phyloP scores from a whole-genome alignment of 2,329 filamentous ascomycete species.

The Neospermospora avenae region DNA sequence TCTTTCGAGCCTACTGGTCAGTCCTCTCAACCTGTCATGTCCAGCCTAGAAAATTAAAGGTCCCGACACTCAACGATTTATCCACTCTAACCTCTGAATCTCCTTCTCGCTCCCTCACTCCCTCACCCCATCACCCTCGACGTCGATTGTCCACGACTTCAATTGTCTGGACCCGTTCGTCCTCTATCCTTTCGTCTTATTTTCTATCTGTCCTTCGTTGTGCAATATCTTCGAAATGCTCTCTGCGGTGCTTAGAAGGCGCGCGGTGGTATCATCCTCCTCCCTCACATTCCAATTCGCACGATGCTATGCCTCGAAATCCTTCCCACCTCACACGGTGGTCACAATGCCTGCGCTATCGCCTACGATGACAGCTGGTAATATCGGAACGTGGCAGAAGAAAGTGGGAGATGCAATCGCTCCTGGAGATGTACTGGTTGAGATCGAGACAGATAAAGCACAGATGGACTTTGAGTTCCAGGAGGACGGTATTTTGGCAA shows the following conservation, averaged over 20 bases:
- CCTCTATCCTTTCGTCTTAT: conserved; percentile 18
- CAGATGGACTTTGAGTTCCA: conserved; percentile 99
- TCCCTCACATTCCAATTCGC: conserved; percentile 53
- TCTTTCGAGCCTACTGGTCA: not conserved
- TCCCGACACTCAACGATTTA: conserved; percentile 22
- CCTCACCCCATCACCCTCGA: conserved; percentile 19
- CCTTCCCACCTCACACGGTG: conserved; percentile 90
- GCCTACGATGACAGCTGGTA: conserved; percentile 94
- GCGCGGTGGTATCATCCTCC: conserved; percentile 49
- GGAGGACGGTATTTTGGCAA: conserved; percentile 93
- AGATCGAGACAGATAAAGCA: conserved; percentile 99
- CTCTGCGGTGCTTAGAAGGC: conserved; percentile 61
- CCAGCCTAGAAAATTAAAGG: not conserved
- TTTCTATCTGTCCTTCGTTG: conserved; percentile 17
- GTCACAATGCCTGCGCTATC: conserved; percentile 98
- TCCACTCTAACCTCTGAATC: conserved; percentile 17
- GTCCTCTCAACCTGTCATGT: conserved; percentile 15
- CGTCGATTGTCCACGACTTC: conserved; percentile 24
- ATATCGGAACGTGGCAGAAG: conserved; percentile 98
- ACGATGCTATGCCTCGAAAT: conserved; percentile 59
- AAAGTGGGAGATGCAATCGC: conserved; percentile 83
- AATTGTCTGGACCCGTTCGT: conserved; percentile 27
- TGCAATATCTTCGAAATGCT: conserved; percentile 48
- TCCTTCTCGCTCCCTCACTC: conserved; percentile 7
- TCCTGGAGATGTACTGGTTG: conserved; percentile 92